Conservation (phyloP, 805 yeast species). For the Wickerhamomyces hampshirensis region DNA sequence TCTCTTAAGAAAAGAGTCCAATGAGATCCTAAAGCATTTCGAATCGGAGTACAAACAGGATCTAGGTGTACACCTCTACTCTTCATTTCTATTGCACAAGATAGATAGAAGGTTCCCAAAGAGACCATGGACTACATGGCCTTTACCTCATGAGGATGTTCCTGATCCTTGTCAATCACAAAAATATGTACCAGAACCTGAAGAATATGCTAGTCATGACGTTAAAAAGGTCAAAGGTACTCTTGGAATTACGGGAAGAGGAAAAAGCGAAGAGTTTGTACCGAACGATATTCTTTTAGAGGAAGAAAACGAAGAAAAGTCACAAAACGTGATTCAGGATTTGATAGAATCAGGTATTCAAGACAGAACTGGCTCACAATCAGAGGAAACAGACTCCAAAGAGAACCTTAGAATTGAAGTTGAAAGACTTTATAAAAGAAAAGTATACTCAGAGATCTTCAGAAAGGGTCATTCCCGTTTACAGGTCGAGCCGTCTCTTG, state of each 20-base stretch:
- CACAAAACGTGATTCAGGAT: background rate
- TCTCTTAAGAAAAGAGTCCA: no score
- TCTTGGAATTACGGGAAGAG: no score
- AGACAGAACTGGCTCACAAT: no score
- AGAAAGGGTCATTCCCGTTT: background rate
- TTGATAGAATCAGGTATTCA: no score
- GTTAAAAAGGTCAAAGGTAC: background rate
- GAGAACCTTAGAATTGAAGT: slow-evolving; percentile 6
- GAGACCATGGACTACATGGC: slow-evolving; percentile 57
- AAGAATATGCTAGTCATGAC: background rate
- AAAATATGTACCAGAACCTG: slow-evolving; percentile 8
- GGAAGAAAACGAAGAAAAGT: slow-evolving; percentile 1
- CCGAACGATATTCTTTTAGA: slow-evolving; percentile 12
- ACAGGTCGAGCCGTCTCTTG: background rate
- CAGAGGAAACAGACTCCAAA: slow-evolving; percentile 3
- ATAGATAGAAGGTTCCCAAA: slow-evolving; percentile 33
- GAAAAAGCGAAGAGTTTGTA: slow-evolving; percentile 23
- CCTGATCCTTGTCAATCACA: slow-evolving; percentile 32
- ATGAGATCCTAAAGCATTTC: slow-evolving; percentile 30
- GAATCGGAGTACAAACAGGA: slow-evolving; percentile 52
- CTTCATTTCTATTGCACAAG: slow-evolving; percentile 41
- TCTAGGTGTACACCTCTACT: slow-evolving; percentile 60
- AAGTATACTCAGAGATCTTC: slow-evolving; percentile 1
- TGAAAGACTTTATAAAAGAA: slow-evolving; percentile 8
- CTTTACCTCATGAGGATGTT: slow-evolving; percentile 32